Evolutionary conservation across 2,329 filamentous ascomycete genomes (phyloP).

Genomic region (Penicillium thymicola): DNA sequence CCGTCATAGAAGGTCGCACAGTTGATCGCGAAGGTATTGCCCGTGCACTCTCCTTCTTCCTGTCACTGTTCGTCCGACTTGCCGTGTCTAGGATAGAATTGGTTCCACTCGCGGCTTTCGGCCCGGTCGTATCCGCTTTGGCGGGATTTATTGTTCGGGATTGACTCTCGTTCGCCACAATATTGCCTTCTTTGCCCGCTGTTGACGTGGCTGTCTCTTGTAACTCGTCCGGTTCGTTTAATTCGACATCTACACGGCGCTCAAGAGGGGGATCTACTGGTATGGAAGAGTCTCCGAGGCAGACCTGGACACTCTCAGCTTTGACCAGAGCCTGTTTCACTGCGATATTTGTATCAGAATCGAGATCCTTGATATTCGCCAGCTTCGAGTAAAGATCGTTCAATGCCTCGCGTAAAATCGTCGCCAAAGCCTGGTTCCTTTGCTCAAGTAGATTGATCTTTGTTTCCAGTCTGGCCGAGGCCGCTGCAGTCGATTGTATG

Average conservation of each 20-base stretch:
- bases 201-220: neutral
- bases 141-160: neutral
- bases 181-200: neutral
- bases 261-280: slow-evolving; percentile 20
- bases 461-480: slow-evolving; percentile 28
- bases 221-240: neutral
- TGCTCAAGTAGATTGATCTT: slow-evolving; percentile 37
- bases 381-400: slow-evolving; percentile 40
- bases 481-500: slow-evolving; percentile 7
- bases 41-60: slow-evolving; percentile 14
- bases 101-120: slow-evolving; percentile 11
- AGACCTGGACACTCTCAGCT: slow-evolving; percentile 44
- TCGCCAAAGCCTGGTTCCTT: slow-evolving; percentile 42
- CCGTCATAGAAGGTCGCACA: slow-evolving; percentile 42
- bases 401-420: slow-evolving; percentile 41
- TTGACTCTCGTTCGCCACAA: slow-evolving; percentile 6
- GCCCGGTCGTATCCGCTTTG: slow-evolving; percentile 8
- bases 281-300: slow-evolving; percentile 41
- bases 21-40: slow-evolving; percentile 24
- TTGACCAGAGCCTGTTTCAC: slow-evolving; percentile 40
- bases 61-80: slow-evolving; percentile 5
- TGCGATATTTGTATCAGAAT: slow-evolving; percentile 27
- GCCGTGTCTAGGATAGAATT: slow-evolving; percentile 5
- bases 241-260: slow-evolving; percentile 3
- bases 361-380: slow-evolving; percentile 23